Conservation (phyloP, 306 rosid genomes). For the Gillenia trifoliata region DNA sequence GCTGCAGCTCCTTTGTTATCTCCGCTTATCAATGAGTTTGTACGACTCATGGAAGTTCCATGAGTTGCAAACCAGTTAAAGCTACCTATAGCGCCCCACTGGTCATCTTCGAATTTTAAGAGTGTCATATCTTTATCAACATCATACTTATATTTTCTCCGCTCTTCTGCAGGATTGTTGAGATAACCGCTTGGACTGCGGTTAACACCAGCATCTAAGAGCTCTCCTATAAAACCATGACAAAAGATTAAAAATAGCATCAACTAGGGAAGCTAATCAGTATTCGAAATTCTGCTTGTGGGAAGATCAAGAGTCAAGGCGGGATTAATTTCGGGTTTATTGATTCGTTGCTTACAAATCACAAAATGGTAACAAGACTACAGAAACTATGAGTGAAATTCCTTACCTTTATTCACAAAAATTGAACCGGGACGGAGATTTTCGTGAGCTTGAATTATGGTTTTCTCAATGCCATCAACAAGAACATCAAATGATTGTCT, state of each 20-base stretch:
- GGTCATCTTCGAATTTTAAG: constrained; percentile 52
- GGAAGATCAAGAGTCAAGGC: neutral
- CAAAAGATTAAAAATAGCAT: neutral
- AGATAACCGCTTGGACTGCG: constrained; percentile 77
- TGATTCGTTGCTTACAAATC: neutral
- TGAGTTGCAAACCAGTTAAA: constrained; percentile 82
- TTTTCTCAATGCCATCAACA: constrained; percentile 72
- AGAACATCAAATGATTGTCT: constrained; percentile 57
- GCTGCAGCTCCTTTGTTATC: constrained; percentile 76
- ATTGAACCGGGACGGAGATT: constrained; percentile 57
- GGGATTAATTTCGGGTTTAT: too few species aligned
- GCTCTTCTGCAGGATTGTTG: constrained; percentile 52
- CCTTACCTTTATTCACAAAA: constrained; percentile 49
- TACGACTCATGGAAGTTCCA: constrained; percentile 74
- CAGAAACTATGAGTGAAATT: neutral
- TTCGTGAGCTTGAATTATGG: constrained; percentile 60
- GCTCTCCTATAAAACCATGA: constrained; percentile 42
- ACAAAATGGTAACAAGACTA: neutral
- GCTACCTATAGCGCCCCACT: constrained; percentile 60
- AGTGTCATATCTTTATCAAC: constrained; percentile 78
- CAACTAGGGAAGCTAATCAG: neutral
- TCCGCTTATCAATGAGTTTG: constrained; percentile 60
- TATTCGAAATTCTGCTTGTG: neutral
- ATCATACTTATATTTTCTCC: constrained; percentile 45
- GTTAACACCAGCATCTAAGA: constrained; percentile 59